Evolutionary conservation across 306 rosid species (phyloP), one percentile per base, ranked within the genome.

Genomic region (Pyrus communis): DNA sequence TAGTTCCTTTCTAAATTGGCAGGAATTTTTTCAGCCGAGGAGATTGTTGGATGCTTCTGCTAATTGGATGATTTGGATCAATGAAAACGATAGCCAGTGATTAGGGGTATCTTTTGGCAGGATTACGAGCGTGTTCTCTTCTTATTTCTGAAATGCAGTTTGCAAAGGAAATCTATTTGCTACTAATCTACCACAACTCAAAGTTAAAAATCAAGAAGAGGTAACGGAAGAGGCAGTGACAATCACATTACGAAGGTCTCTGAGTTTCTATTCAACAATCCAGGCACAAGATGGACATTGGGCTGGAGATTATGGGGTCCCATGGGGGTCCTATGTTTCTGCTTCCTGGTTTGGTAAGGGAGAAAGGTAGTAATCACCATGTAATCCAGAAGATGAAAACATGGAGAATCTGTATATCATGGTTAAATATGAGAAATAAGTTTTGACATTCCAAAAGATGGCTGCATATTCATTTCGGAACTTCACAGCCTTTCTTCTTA

Each of bases 41-140:
- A 78, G 27, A 69, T 86, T 85, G 66, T 67, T 60, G 64, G 73
- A 42, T 80, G 76, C 78, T 74, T 75, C 74, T 77, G 18, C 35
- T 78, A 75, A 66, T 79, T 85, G 80, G 38, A 5, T 33, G 38
- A 33, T 33, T 33, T 33, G 38, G 76, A 73, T 83, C 75, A 77
- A 55, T 81, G 42, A 83, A 70, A 80, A 78, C 58, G 83, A 77
- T 82, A 79, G 84, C 6, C 35, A 77, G 75, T 90, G 84, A 88
- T 83, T 76, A 58, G 38, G 80, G 78, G 65, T 84, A 73, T 85
- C 59, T 85, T 77, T 77, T 85, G 75, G 82, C 88, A 57, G 78
- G 81, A 54, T n/a, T 30, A 58, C 31, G 81, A 64, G 28, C 1
- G 7, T 33, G 65, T 21, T 42, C 45, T 19, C 38, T 35, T 55